A percentile compares a stretch with the other conserved stretches of the same genome.
Evolutionary conservation across 1,284 basidiomycete genomes (phyloP).

Genomic region (Sparassis latifolia): DNA sequence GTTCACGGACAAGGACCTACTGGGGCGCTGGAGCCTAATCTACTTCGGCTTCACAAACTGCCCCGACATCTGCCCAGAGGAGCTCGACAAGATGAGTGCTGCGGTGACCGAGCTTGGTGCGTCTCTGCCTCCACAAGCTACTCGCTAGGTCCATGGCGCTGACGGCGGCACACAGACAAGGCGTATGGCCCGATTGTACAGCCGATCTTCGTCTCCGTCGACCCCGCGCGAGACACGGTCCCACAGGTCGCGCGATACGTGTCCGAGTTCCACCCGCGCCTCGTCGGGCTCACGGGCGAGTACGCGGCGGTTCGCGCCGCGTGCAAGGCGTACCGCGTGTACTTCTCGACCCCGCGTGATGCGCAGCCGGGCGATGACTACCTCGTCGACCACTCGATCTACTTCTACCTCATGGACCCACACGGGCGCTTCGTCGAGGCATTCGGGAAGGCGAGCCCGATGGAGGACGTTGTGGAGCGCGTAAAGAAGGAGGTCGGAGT

Average conservation of each 20-base stretch:
- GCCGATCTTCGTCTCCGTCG: slow-evolving; percentile 93
- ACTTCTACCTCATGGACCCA: slow-evolving; percentile 98
- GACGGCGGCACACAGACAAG: slow-evolving; percentile 44
- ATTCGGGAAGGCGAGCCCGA: slow-evolving; percentile 81
- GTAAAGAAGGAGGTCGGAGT: slow-evolving; percentile 51
- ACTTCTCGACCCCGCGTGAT: slow-evolving; percentile 95
- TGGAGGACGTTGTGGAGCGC: slow-evolving; percentile 64
- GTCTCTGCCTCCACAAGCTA: slow-evolving; percentile 21
- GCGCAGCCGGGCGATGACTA: slow-evolving; percentile 89
- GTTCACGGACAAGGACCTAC: slow-evolving; percentile 82
- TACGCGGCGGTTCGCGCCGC: slow-evolving; percentile 84
- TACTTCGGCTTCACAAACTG: slow-evolving; percentile 99
- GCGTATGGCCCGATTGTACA: slow-evolving; percentile 59
- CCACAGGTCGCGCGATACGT: slow-evolving; percentile 55
- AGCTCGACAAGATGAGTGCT: slow-evolving; percentile 91
- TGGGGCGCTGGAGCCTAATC: slow-evolving; percentile 84
- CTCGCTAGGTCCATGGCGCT: background rate
- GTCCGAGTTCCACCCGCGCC: slow-evolving; percentile 85
- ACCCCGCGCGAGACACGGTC: slow-evolving; percentile 87
- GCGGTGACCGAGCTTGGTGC: slow-evolving; percentile 75
- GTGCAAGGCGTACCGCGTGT: slow-evolving; percentile 95
- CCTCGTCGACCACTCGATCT: slow-evolving; percentile 95
- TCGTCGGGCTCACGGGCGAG: slow-evolving; percentile 84
- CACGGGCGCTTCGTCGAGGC: slow-evolving; percentile 93
- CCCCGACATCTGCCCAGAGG: slow-evolving; percentile 98